Evolutionary conservation across 106 monocot species (phyloP), one percentile per base, ranked within the genome.

Genomic region (Dioscorea alata): DNA sequence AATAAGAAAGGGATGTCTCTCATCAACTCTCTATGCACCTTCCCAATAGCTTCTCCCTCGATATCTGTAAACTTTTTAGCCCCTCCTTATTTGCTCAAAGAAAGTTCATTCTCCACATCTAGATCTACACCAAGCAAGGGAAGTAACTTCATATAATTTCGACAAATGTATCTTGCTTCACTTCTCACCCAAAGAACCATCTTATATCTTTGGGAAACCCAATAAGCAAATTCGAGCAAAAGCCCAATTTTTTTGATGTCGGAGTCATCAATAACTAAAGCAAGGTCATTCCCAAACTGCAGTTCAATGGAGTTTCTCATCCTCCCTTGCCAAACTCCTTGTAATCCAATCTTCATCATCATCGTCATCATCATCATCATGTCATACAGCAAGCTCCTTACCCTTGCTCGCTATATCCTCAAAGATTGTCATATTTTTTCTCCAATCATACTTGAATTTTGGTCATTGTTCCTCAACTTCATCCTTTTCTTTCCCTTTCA

Each of bases 221-320:
- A 76, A 54, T 91, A 77, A 20, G 88, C 81, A 70, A 77, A 94
- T 70, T 91, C 94, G 0, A 94, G 74, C 57, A 81, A 32, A 0
- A 94, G 75, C 63, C 91, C 94, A 0, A 85, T 88, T 63, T 94
- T 94, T 2, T 88, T 90, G 61, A 85, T 81, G n/a, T 90, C 94
- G 0, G 85, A 70, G 21, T 81, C 83, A 14, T 88, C 94, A 24
- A 65, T 63, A 20, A 94, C 60, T 42, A 81, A 91, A 5, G 73
- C 90, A 33, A 88, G 48, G 16, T n/a, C 85, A 48, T 69, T 86
- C 13, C 62, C 69, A 35, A 68, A 49, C 8, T 34, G 49, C 28
- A 31, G 24, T 4, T 62, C 21, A 63, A 49, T 60, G 3, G 28
- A 28, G 28, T 60, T 51, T 67, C 4, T 57, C 49, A 9, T 61